phyloP scores from a whole-genome alignment of 164 flowering plant species.

The Stephania yunnanensis region DNA sequence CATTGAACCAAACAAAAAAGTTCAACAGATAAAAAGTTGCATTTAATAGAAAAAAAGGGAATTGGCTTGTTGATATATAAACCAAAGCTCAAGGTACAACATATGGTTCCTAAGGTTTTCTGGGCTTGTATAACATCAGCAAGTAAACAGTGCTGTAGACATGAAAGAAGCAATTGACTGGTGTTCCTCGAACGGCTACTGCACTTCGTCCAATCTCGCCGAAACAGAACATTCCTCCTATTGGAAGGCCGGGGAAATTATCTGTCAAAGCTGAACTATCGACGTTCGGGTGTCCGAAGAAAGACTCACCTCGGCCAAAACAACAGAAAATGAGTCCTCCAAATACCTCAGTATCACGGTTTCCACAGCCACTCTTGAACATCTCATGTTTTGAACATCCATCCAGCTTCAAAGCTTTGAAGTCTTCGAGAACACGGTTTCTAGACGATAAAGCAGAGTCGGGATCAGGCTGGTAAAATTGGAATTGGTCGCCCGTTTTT shows the following conservation, averaged over 20 bases:
- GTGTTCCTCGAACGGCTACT: constrained; percentile 14
- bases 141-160: constrained; percentile 49
- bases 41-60: too few species aligned
- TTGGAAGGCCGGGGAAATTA: constrained; percentile 48
- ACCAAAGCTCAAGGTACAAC: not conserved
- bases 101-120: not conserved
- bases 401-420: constrained; percentile 32
- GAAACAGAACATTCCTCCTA: constrained; percentile 56
- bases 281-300: constrained; percentile 39
- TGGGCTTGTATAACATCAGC: constrained; percentile 37
- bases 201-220: constrained; percentile 62
- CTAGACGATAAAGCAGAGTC: constrained; percentile 33
- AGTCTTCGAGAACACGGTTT: constrained; percentile 20
- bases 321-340: constrained; percentile 69
- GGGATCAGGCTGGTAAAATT: constrained; percentile 46
- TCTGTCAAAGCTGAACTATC: constrained; percentile 58
- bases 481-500: constrained; percentile 64
- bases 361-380: not conserved
- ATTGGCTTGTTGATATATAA: not conserved
- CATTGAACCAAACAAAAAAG: too few species aligned
- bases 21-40: too few species aligned
- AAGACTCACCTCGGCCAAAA: constrained; percentile 57
- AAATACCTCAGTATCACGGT: constrained; percentile 24
- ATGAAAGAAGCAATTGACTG: constrained; percentile 27
- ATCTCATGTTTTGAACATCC: constrained; percentile 1